These are phyloP conservation scores for Populus hybrid DNA, from an alignment of 441 rosid genomes.

Conservation along the genomic window DNA sequence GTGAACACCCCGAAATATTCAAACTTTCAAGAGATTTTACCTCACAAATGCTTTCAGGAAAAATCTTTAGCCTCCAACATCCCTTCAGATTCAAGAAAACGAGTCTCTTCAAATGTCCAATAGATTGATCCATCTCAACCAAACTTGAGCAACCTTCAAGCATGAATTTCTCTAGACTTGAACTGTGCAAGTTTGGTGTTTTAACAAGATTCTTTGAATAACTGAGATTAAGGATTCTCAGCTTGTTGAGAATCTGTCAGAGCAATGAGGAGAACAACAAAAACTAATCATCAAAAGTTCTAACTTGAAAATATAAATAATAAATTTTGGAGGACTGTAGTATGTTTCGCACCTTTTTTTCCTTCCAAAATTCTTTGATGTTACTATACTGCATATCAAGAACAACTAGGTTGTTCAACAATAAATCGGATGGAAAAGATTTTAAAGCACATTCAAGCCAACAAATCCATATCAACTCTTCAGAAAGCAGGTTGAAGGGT, in stretches of 20 bases:
- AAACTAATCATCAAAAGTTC: not conserved
- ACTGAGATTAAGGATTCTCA: constrained; percentile 10
- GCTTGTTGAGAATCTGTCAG: no score
- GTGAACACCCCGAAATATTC: constrained; percentile 30
- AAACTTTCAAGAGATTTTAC: constrained; percentile 19
- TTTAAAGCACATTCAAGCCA: no score
- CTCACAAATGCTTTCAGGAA: constrained; percentile 15
- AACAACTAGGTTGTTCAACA: constrained; percentile 13
- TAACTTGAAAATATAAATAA: no score
- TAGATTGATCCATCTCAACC: no score
- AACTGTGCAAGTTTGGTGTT: not conserved
- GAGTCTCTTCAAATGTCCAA: not conserved
- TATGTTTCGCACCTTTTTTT: constrained; percentile 3
- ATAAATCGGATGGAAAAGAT: no score
- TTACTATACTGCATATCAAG: constrained; percentile 17
- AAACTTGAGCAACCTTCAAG: no score
- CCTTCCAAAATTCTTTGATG: constrained; percentile 20
- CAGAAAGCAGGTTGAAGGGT: no score
- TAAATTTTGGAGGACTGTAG: not conserved
- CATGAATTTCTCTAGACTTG: no score
- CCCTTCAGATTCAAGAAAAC: not conserved
- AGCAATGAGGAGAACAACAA: not conserved
- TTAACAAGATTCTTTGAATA: not conserved
- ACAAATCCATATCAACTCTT: no score
- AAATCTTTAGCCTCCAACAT: not conserved